Evolutionary conservation across 2,329 filamentous ascomycete genomes (phyloP).

Genomic region (Blastomyces emzantsi): DNA sequence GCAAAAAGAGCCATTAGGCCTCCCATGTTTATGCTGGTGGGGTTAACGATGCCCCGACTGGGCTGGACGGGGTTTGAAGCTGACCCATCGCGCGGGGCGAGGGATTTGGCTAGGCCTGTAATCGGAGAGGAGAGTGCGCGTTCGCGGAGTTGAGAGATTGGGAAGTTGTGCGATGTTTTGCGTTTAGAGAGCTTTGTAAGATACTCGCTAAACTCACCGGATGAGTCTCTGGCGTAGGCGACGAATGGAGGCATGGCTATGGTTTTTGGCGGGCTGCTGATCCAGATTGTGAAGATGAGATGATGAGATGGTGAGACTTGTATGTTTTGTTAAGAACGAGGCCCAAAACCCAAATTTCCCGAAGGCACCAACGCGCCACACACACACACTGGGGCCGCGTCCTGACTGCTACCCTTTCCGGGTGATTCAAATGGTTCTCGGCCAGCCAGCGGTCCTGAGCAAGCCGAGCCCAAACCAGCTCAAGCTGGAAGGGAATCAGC

Average conservation of each 20-base stretch:
- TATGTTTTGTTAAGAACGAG: background rate
- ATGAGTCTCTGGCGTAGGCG: background rate
- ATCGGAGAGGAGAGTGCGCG: background rate
- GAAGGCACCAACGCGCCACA: background rate
- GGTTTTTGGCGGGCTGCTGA: background rate
- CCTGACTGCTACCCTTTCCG: background rate
- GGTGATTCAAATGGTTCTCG: background rate
- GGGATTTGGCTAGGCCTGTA: background rate
- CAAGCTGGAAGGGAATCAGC: constrained; percentile 3
- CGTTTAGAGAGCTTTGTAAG: background rate
- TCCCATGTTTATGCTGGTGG: constrained; percentile 39
- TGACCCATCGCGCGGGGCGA: background rate
- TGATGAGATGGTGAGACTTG: background rate
- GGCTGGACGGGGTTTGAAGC: constrained; percentile 11
- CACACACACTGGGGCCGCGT: too few species aligned
- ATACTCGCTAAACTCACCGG: background rate
- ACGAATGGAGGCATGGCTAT: constrained; percentile 1
- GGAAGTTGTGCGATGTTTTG: background rate
- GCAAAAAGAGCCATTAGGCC: constrained; percentile 81
- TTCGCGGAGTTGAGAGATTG: background rate
- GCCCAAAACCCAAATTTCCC: background rate
- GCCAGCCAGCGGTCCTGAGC: background rate
- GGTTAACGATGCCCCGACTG: constrained; percentile 34
- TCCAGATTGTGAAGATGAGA: background rate
- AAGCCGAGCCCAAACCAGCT: constrained; percentile 7